Evolutionary conservation across 2,329 filamentous ascomycete species (phyloP).

Genomic region (Elsinoe fawcettii): DNA sequence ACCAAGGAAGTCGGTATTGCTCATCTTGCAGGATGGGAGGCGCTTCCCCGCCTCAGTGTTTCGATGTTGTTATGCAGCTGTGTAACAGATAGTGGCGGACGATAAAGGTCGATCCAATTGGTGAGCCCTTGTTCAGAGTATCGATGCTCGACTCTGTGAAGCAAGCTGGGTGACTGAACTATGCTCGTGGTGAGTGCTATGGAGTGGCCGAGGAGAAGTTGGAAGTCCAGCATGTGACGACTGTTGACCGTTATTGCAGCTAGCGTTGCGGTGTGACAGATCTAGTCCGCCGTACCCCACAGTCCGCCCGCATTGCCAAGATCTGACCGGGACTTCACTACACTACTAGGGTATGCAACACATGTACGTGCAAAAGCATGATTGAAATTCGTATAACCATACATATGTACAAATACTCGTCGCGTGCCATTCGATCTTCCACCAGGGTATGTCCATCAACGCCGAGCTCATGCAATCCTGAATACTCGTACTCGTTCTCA

Average conservation of each 20-base stretch:
- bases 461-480: not conserved
- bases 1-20: constrained; percentile 91
- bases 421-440: not conserved
- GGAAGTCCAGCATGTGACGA: constrained; percentile 11
- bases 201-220: constrained; percentile 11
- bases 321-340: not conserved
- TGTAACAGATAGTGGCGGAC: not conserved
- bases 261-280: not conserved
- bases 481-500: constrained; percentile 1
- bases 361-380: not conserved
- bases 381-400: not conserved
- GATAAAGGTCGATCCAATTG: not conserved
- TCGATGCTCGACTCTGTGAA: not conserved
- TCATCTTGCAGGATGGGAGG: constrained; percentile 50
- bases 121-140: not conserved
- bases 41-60: constrained; percentile 8
- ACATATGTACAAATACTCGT: not conserved
- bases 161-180: not conserved
- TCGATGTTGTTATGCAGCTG: not conserved
- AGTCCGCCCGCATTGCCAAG: not conserved
- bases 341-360: not conserved
- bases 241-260: constrained; percentile 10
- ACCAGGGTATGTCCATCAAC: not conserved
- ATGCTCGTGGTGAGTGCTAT: not conserved
- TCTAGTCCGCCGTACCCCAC: constrained; percentile 7